Evolutionary conservation across 2,329 filamentous ascomycete species (phyloP), one percentile per base, ranked within the genome.

Genomic region (Graphilbum fragrans): DNA sequence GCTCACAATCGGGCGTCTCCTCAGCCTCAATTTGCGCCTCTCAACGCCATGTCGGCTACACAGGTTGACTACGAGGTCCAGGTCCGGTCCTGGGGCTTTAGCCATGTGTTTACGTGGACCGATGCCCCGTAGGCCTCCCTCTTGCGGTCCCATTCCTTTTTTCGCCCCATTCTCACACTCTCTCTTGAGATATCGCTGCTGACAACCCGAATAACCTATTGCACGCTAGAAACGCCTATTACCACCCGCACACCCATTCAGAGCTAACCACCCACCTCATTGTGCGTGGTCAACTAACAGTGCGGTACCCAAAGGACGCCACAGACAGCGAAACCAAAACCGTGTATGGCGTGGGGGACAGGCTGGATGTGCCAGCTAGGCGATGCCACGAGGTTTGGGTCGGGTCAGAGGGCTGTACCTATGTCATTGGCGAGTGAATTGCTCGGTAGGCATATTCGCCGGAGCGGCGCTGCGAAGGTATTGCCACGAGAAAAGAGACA

Each of bases 241-340:
- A 86, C 55, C 64, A 66, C 33, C 80, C 82, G 14, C 81, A 86
- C 54, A 70, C 68, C 14, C 82, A 86, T 54, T 50, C 58, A 19
- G 71, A 69, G 29, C 61, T 78, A 36, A 86, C 80, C 1, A 85
- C 80, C 1, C 81, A 86, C 58, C 64, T 86, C 37, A 77, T 86
- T 45, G 59, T 82, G 20, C 58, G 65, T 5, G 82, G 81, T 33
- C 64, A 74, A 43, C 58, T 86, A 52, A 84, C 76, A 8, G 73
- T 86, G 45, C 69, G 69, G 18, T 86, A 82, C 52, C 80, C 79
- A 0, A 58, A 76, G 12, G 79, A 82, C 43, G 29, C 29, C 21
- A 7, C 14, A 17, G 41, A 34, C 22, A 52, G 61, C 17, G 57
- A 60, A 22, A 62, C 70, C 0, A 64, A 61, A 58, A 67, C 69